Evolutionary conservation across 164 flowering plant genomes (phyloP), one percentile per base, ranked within the genome.

Genomic region (Dillenia suffruticosa): DNA sequence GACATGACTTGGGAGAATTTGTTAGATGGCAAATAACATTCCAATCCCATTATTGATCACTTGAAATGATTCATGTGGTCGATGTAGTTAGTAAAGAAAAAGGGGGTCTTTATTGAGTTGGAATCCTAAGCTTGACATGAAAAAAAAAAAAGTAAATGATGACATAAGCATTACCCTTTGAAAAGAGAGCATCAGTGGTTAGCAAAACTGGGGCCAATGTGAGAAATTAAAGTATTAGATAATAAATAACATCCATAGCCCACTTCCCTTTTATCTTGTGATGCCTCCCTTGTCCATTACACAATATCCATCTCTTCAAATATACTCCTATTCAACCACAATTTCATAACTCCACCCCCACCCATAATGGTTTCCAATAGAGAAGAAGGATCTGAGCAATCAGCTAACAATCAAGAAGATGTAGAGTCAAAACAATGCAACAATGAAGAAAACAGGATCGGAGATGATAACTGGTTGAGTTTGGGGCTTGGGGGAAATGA

Each of bases 151-250:
- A 79, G 70, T 71, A 55, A 51, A 56, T 47, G 54, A 68, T 77
- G 84, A 79, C 72, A 74, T 66, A 74, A 73, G 80, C 84, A 69
- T 64, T 74, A 64, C 57, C 64, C 73, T 70, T 59, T 60, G 55
- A 59, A 64, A 58, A 68, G 68, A 62, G 69, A 68, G 72, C 74
- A 72, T 73, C 79, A 67, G 47, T 52, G 10, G 22, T 64, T 66
- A 73, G 77, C 66, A 56, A 59, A 66, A 66, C 56, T 51, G 7
- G 62, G 70, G 68, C 68, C 63, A 61, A 64, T 59, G 70, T 67
- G 61, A 68, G 70, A 67, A 59, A 68, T 65, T 67, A 67, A 59
- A 68, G 62, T 69, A 66, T 61, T 63, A 47, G 26, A 69, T 56
- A 68, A 67, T 46, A 65, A 32, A 62, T 56, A 72, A 68, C 67